phyloP scores from a whole-genome alignment of 192 early-diverging fungal species.

The Thamnidium elegans region DNA sequence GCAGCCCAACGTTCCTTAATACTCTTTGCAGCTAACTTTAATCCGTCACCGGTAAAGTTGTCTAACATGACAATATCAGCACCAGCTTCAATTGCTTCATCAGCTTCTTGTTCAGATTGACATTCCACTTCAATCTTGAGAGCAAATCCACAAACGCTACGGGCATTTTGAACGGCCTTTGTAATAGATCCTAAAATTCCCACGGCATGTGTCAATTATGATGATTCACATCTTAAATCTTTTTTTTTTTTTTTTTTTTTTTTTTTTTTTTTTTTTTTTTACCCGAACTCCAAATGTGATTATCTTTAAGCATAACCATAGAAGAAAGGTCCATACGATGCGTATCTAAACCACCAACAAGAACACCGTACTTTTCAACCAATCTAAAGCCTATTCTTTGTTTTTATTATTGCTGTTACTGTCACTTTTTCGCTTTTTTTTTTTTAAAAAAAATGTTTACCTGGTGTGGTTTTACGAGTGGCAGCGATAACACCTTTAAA shows the following conservation, averaged over 20 bases:
- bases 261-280: slow-evolving; percentile 6
- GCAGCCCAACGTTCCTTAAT: slow-evolving; percentile 74
- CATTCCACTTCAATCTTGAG: slow-evolving; percentile 98
- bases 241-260: background rate
- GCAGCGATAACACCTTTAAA: slow-evolving; percentile 91
- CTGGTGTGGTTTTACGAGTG: slow-evolving; percentile 96
- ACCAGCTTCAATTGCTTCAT: slow-evolving; percentile 93
- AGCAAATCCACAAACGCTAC: slow-evolving; percentile 82
- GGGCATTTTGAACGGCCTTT: slow-evolving; percentile 78
- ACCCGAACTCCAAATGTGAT: slow-evolving; percentile 92
- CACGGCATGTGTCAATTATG: background rate
- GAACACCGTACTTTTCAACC: slow-evolving; percentile 97
- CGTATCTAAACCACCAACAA: slow-evolving; percentile 94
- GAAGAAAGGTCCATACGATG: slow-evolving; percentile 96
- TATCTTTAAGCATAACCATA: slow-evolving; percentile 99
- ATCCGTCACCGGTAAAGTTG: slow-evolving; percentile 75
- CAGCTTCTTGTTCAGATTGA: slow-evolving; percentile 84
- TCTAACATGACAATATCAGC: slow-evolving; percentile 98
- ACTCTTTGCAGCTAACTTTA: slow-evolving; percentile 63
- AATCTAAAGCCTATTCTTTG: slow-evolving; percentile 76
- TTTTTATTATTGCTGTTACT: background rate
- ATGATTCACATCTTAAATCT: background rate
- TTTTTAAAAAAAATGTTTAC: slow-evolving; percentile 36
- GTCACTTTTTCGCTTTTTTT: background rate
- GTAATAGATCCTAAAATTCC: slow-evolving; percentile 77